Conservation (phyloP, 129 eudicot species). For the Arctium minus region DNA sequence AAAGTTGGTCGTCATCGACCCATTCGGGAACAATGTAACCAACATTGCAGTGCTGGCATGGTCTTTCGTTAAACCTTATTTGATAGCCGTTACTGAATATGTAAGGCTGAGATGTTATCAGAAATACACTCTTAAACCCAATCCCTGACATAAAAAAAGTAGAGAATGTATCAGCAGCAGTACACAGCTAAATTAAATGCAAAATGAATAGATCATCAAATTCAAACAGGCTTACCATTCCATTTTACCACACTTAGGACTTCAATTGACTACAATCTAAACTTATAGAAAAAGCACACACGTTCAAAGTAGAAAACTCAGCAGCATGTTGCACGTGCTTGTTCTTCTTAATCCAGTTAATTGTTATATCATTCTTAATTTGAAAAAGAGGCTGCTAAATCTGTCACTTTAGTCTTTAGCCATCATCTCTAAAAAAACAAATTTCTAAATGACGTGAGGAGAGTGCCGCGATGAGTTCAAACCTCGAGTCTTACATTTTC, state of each 20-base stretch:
- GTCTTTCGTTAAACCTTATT: constrained; percentile 52
- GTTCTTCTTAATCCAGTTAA: no score
- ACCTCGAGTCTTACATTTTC: no score
- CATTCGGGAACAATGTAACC: constrained; percentile 77
- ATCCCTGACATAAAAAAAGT: constrained; percentile 36
- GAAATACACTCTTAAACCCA: constrained; percentile 66
- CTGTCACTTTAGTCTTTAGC: no score
- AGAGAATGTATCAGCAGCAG: background rate
- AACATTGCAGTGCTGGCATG: constrained; percentile 50
- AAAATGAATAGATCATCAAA: background rate
- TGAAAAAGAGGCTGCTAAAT: no score
- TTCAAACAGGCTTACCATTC: no score
- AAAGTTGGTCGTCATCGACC: constrained; percentile 45
- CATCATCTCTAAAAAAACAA: no score
- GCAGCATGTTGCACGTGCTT: no score
- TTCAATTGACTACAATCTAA: background rate
- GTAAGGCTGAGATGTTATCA: constrained; percentile 57
- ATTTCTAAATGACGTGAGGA: background rate
- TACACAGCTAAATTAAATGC: background rate
- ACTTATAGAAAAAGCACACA: no score
- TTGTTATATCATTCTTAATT: no score
- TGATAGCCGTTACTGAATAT: constrained; percentile 69
- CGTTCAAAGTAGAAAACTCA: no score
- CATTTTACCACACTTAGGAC: background rate
- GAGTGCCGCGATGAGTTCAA: no score